A percentile compares a stretch with the other conserved stretches of the same genome.
phyloP scores from a whole-genome alignment of 768 basidiomycete genomes.

The Leccinum aurantiacum region DNA sequence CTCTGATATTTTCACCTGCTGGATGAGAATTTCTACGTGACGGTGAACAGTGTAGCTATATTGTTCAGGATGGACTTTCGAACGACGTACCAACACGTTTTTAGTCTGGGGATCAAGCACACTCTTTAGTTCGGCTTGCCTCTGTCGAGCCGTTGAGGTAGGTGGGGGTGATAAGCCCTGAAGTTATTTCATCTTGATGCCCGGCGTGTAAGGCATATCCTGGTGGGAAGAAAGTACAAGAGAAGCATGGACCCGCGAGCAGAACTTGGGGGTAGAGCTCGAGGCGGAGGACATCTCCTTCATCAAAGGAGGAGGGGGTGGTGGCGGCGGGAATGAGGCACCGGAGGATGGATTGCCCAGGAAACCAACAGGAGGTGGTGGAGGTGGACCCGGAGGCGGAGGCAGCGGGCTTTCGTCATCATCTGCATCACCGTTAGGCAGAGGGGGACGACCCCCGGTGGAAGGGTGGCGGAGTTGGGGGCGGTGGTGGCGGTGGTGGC shows the following conservation, averaged over 20 bases:
- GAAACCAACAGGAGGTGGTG: slow-evolving; percentile 33
- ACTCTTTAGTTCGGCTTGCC: slow-evolving; percentile 86
- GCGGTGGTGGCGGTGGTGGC: slow-evolving; percentile 21
- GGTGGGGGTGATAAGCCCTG: slow-evolving; percentile 41
- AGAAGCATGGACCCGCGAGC: slow-evolving; percentile 59
- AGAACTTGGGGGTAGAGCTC: slow-evolving; percentile 45
- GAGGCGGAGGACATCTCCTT: slow-evolving; percentile 14
- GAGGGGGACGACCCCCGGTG: slow-evolving; percentile 11
- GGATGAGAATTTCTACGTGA: slow-evolving; percentile 82
- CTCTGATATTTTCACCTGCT: slow-evolving; percentile 76
- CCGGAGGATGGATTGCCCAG: slow-evolving; percentile 28
- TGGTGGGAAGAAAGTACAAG: slow-evolving; percentile 60
- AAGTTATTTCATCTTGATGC: slow-evolving; percentile 93
- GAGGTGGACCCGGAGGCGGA: slow-evolving; percentile 32
- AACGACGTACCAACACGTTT: slow-evolving; percentile 82
- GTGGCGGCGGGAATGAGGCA: slow-evolving; percentile 15
- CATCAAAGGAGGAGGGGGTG: slow-evolving; percentile 32
- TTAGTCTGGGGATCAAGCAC: slow-evolving; percentile 89
- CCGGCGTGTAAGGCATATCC: slow-evolving; percentile 80
- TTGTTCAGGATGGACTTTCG: background rate
- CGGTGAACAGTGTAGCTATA: background rate
- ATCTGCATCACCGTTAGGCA: slow-evolving; percentile 18
- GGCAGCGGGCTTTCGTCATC: slow-evolving; percentile 28
- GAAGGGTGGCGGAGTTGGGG: too few species aligned
- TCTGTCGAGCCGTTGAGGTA: slow-evolving; percentile 61